These are phyloP conservation scores for Litsea cubeba DNA, from an alignment of 164 flowering plant species.

Conservation along the genomic window DNA sequence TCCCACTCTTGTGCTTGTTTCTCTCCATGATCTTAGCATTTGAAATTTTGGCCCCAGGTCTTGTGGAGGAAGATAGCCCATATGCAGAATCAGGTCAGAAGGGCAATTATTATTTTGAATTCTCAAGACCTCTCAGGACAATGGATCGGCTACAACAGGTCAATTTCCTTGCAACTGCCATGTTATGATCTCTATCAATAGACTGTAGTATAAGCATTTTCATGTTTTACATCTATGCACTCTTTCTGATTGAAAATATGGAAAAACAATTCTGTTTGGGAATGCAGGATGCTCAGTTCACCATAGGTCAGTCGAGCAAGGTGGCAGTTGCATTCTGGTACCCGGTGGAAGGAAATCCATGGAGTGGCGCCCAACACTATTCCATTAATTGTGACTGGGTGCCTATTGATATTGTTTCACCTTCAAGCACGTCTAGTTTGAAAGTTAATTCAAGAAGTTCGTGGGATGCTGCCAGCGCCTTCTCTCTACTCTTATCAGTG, in stretches of 20 bases:
- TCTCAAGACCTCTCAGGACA: constrained; percentile 93
- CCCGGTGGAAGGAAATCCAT: constrained; percentile 71
- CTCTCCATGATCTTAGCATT: not conserved
- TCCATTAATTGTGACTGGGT: constrained; percentile 84
- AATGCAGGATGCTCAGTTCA: constrained; percentile 86
- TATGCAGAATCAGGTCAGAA: constrained; percentile 54
- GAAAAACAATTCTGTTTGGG: not conserved
- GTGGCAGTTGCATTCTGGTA: constrained; percentile 92
- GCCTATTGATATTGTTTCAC: constrained; percentile 45
- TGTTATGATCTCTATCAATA: not conserved
- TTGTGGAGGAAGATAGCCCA: constrained; percentile 84
- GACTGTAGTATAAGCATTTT: too few species aligned
- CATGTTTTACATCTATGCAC: not conserved
- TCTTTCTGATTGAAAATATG: not conserved
- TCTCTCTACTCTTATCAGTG: constrained; percentile 72
- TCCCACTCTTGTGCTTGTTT: too few species aligned
- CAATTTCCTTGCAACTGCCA: not conserved
- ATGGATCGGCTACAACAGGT: constrained; percentile 98
- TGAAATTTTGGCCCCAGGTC: constrained; percentile 41
- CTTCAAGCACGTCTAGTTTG: constrained; percentile 19
- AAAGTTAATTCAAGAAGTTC: constrained; percentile 31
- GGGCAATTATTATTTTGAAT: constrained; percentile 84
- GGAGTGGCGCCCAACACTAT: constrained; percentile 92
- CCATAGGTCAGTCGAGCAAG: constrained; percentile 64
- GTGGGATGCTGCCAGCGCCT: constrained; percentile 51